Percentiles rank a stretch among this genome's conserved stretches.
Evolutionary conservation across 768 basidiomycete genomes (phyloP).

Genomic region (Artomyces pyxidatus): DNA sequence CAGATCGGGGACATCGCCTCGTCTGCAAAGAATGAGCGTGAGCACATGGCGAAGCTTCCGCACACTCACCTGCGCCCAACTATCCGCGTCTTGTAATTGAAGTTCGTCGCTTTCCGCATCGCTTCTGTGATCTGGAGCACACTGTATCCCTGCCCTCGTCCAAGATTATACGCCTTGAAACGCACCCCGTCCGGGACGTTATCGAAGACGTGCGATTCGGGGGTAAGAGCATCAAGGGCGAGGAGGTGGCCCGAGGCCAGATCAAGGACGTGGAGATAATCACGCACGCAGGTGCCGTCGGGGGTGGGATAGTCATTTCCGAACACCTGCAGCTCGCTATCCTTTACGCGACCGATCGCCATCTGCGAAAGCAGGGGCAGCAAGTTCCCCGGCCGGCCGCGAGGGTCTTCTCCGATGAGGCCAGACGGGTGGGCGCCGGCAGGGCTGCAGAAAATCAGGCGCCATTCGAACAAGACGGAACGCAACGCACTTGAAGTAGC

Average conservation of each 20-base stretch:
- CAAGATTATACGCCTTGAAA: slow-evolving; percentile 95
- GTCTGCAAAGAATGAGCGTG: slow-evolving; percentile 36
- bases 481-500: slow-evolving; percentile 89
- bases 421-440: slow-evolving; percentile 98
- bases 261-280: slow-evolving; percentile 91
- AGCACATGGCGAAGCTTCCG: not conserved
- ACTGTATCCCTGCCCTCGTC: slow-evolving; percentile 85
- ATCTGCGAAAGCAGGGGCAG: slow-evolving; percentile 91
- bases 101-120: slow-evolving; percentile 87
- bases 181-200: slow-evolving; percentile 44
- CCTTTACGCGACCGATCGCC: slow-evolving; percentile 81
- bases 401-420: slow-evolving; percentile 92
- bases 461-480: not conserved
- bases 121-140: slow-evolving; percentile 93
- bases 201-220: slow-evolving; percentile 54
- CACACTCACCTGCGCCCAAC: slow-evolving; percentile 76
- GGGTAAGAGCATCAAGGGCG: slow-evolving; percentile 75
- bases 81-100: slow-evolving; percentile 82
- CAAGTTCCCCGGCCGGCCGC: slow-evolving; percentile 90
- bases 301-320: slow-evolving; percentile 96
- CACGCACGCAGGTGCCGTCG: slow-evolving; percentile 97
- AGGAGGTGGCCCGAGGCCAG: slow-evolving; percentile 90
- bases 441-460: slow-evolving; percentile 44
- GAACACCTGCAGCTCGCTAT: slow-evolving; percentile 61
- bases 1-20: slow-evolving; percentile 93